A percentile compares a stretch with the other conserved stretches of the same genome.
These are phyloP conservation scores for Aspergillus ibericus DNA, from an alignment of 2,329 filamentous ascomycete genomes.

Conservation along the genomic window DNA sequence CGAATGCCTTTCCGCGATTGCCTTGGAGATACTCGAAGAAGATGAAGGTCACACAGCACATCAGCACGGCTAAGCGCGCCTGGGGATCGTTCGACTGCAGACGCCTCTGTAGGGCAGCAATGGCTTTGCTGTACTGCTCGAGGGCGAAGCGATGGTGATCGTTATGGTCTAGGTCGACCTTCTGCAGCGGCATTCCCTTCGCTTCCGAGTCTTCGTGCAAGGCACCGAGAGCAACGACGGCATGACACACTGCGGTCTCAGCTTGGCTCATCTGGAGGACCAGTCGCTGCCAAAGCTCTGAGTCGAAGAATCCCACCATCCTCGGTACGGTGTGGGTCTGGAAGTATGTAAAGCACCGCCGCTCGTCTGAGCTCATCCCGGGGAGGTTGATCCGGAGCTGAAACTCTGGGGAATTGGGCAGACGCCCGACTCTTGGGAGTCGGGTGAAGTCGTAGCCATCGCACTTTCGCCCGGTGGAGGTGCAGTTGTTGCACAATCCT, in stretches of 20 bases:
- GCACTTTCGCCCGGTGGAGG: constrained; percentile 38
- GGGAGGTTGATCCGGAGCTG: not conserved
- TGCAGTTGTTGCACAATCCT: constrained; percentile 37
- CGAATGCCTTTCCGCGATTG: constrained; percentile 7
- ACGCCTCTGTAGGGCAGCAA: not conserved
- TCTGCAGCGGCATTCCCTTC: not conserved
- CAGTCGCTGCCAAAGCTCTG: constrained; percentile 9
- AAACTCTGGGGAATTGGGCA: not conserved
- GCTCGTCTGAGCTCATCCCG: constrained; percentile 17
- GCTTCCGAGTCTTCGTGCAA: constrained; percentile 4
- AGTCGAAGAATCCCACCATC: constrained; percentile 15
- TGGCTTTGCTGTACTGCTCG: constrained; percentile 2
- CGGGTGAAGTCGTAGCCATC: constrained; percentile 35
- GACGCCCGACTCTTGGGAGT: constrained; percentile 6
- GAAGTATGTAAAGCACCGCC: constrained; percentile 22
- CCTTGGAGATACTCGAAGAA: constrained; percentile 4
- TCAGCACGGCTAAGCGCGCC: constrained; percentile 1
- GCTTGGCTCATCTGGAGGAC: constrained; percentile 2
- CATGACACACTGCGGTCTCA: constrained; percentile 11
- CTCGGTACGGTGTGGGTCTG: constrained; percentile 14
- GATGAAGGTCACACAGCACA: constrained; percentile 12
- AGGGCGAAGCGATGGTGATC: constrained; percentile 10
- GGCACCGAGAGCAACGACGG: constrained; percentile 6
- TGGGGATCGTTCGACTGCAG: constrained; percentile 8
- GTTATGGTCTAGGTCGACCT: not conserved